Base-by-base conservation (phyloP, 495 filamentous ascomycete genomes). In the Xylaria intraflava region DNA sequence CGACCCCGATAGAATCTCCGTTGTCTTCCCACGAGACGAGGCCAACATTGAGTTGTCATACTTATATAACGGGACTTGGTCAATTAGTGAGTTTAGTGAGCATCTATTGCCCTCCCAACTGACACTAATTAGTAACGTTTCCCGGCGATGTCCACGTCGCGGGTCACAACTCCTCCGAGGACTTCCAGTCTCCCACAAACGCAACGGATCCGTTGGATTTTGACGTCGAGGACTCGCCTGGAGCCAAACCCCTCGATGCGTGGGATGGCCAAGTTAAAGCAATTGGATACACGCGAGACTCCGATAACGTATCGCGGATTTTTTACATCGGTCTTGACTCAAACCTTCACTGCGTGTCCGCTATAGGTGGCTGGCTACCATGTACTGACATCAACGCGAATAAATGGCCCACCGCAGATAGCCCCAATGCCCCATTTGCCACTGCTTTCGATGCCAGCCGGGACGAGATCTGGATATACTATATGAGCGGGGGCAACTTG, bases 291-390 rank as follows among this genome's bases (percentile, higher is more conserved):
- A 62, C 59, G 33, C 58, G 69, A 26, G 62, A 73, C 58, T 53
- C 38, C 2, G 30, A 39, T 9, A 59, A 24, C 39, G 60, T 61
- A 0, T 66, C 64, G 17, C 62, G 17, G 52, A 24, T 72, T 16
- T 73, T 63, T 55, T 73, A 71, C 46, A 65, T 73, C 29, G 70
- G 70, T 49, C 62, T 51, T 46, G 70, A 73, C 53, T 52, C 44
- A 14, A 52, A 30, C 27, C 59, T 73, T 1, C 55, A 72, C 51
- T 46, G 41, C n/a, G 46, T 62, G 3, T 42, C 42, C 47, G 68
- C 62, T 57, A 9, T 9, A 14, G 60, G 55, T 19, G 40, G 38
- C 24, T 70, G 69, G 65, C 9, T 38, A 19, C 17, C 41, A 12
- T 44, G 52, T 16, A 23, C 46, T n/a, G 63, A 59, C 53, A 63